Evolutionary conservation across 768 basidiomycete species (phyloP), one percentile per base, ranked within the genome.

Genomic region (Auricularia sp.): DNA sequence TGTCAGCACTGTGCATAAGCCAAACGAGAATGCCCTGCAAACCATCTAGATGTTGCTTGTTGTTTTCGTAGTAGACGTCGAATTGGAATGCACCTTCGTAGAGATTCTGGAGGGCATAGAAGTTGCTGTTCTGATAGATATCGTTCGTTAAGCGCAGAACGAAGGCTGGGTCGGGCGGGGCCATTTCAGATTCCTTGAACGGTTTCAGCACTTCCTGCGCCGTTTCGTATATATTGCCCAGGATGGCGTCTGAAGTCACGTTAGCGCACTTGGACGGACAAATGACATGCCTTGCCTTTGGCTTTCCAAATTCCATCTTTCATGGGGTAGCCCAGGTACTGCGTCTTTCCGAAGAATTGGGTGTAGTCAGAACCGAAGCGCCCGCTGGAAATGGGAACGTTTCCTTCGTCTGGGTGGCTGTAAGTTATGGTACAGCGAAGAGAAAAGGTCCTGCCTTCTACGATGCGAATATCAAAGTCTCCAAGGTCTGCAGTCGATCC

Each of bases 1-100:
- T 54, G 67, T 34, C 47, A 51, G 21, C 47, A 6, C 18, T 51
- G 14, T 8, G 44, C 29, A 29, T 29, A 45, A 45, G 18, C 11
- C 10, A 10, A 18, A 45, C 3, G 44, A 11, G 14, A 56, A 18
- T 11, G 29, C 54, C 10, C 56, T 29, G 77, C 85, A 68, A 68
- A 94, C 93, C 75, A 68, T 79, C 84, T 21, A 94, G 75, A 66
- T 81, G 82, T 65, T 85, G 83, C 66, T 83, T 83, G 13, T 82
- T 79, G 65, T 89, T 88, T 69, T 97, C 92, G 71, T 87, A 97
- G 74, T 88, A 86, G 16, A 98, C 81, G 70, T 98, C 96, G 71
- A 95, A 94, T 65, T 89, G 84, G 77, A 96, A 98, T 35, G 83
- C 79, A 1, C 91, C 93, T 11, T 92, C 87, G 67, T 89, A 93